A percentile compares a stretch with the other conserved stretches of the same genome.
Conservation (phyloP, 176 grass and related monocot species). For the Eleusine indica region DNA sequence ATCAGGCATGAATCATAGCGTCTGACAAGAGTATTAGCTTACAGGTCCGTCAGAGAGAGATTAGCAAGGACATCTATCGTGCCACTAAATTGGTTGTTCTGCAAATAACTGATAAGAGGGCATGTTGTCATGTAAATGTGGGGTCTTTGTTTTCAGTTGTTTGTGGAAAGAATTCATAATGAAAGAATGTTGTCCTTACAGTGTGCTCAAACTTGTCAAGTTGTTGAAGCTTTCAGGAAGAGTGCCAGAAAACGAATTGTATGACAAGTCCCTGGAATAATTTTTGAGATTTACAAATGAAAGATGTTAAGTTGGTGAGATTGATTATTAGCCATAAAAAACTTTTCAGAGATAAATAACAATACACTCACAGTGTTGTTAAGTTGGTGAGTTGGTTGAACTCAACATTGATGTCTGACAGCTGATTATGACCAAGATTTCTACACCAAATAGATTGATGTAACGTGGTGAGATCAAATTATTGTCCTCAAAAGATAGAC, state of each 20-base stretch:
- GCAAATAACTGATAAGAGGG: constrained; percentile 61
- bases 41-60: constrained; percentile 80
- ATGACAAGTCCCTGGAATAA: constrained; percentile 73
- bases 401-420: constrained; percentile 61
- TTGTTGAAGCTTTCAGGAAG: constrained; percentile 73
- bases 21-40: constrained; percentile 47
- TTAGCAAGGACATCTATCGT: constrained; percentile 65
- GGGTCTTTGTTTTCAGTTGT: background rate
- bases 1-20: background rate
- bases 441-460: constrained; percentile 49
- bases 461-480: constrained; percentile 26
- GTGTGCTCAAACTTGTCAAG: constrained; percentile 67
- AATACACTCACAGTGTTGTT: constrained; percentile 65
- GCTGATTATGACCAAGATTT: constrained; percentile 83
- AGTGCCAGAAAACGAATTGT: constrained; percentile 60
- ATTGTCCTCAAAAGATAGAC: background rate
- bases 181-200: constrained; percentile 53
- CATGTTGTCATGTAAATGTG: background rate
- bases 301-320: background rate
- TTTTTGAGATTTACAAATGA: background rate
- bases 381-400: constrained; percentile 73
- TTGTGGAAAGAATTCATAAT: background rate
- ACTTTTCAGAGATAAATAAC: constrained; percentile 33
- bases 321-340: background rate
- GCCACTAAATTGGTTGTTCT: constrained; percentile 83